These are phyloP conservation scores for Penicillium angulare DNA, from an alignment of 495 filamentous ascomycete species.

Conservation along the genomic window DNA sequence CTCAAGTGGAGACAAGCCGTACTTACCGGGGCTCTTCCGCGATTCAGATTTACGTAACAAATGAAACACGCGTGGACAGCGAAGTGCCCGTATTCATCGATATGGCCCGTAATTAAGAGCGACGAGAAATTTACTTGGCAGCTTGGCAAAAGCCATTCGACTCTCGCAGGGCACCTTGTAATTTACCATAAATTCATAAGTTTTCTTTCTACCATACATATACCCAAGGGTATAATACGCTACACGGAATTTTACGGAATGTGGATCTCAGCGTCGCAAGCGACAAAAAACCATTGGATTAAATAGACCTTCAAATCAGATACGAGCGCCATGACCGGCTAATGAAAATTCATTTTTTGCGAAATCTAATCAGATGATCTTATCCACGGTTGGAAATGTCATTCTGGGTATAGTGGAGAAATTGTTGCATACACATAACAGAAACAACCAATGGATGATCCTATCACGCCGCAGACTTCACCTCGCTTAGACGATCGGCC, in stretches of 20 bases:
- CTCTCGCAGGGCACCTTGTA: too few species aligned
- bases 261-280: neutral
- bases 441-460: neutral
- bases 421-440: too few species aligned
- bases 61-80: neutral
- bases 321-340: neutral
- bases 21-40: neutral
- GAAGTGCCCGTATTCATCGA: too few species aligned
- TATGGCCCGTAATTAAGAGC: neutral
- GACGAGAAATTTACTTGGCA: neutral
- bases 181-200: too few species aligned
- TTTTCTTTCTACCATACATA: too few species aligned
- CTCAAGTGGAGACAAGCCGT: neutral
- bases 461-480: neutral
- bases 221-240: too few species aligned
- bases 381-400: conserved; percentile 1
- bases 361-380: conserved; percentile 7
- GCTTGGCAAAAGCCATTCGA: too few species aligned
- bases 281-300: neutral
- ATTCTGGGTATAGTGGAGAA: neutral
- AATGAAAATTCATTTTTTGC: neutral
- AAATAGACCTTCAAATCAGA: neutral
- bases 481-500: neutral
- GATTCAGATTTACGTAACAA: neutral
- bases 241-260: neutral